Evolutionary conservation across 371 early-diverging fungal genomes (phyloP).

Genomic region (Haplosporangium sp.): DNA sequence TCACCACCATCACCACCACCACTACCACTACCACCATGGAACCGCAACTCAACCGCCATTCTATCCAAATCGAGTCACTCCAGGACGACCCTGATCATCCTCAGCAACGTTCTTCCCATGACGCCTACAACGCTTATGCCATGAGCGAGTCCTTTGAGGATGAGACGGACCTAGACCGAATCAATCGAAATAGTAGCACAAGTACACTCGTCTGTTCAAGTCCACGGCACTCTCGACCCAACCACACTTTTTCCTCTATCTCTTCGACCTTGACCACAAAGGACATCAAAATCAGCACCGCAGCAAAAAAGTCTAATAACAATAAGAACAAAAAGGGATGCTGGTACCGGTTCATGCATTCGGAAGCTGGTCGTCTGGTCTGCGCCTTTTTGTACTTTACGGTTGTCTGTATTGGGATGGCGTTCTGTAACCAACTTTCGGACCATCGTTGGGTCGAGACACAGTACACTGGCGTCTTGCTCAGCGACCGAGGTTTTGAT

Average conservation of each 20-base stretch:
- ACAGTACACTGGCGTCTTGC: constrained; percentile 32
- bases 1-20: not conserved
- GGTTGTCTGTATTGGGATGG: constrained; percentile 45
- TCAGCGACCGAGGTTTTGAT: constrained; percentile 53
- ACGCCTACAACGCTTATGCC: constrained; percentile 11
- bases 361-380: constrained; percentile 39
- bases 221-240: constrained; percentile 2
- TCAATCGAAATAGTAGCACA: constrained; percentile 27
- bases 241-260: constrained; percentile 2
- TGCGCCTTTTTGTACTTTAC: constrained; percentile 35
- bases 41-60: not conserved
- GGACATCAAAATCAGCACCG: constrained; percentile 5
- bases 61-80: constrained; percentile 23
- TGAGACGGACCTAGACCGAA: constrained; percentile 14
- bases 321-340: constrained; percentile 4
- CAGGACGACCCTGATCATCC: constrained; percentile 15
- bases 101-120: no score
- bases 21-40: constrained; percentile 11
- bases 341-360: constrained; percentile 33
- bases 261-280: no score
- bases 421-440: constrained; percentile 56
- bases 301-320: not conserved
- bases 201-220: constrained; percentile 31
- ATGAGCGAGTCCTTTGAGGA: constrained; percentile 25
- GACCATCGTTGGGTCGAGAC: constrained; percentile 56